phyloP scores from a whole-genome alignment of 306 rosid genomes.

The Chamaecrista fasciculata region DNA sequence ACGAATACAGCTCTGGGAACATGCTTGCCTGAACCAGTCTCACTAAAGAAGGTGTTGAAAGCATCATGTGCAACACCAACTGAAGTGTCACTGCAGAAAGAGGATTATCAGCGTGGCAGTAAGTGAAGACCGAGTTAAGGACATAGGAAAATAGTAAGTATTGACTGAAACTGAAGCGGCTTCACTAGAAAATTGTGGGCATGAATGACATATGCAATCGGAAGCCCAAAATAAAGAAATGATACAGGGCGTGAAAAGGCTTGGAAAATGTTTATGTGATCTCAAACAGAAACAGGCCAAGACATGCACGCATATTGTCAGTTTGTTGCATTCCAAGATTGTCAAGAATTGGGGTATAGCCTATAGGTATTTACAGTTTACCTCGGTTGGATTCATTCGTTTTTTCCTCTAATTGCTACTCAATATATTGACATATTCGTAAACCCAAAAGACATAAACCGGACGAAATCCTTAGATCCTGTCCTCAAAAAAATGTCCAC shows the following conservation, averaged over 20 bases:
- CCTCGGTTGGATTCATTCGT: not conserved
- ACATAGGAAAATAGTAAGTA: not conserved
- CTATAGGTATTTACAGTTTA: not conserved
- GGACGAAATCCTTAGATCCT: not conserved
- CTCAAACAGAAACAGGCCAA: not conserved
- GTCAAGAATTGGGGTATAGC: not conserved
- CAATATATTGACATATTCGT: not conserved
- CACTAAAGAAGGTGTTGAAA: constrained; percentile 96
- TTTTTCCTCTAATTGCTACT: not conserved
- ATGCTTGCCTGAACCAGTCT: constrained; percentile 92
- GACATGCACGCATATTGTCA: not conserved
- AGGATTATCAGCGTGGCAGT: not conserved
- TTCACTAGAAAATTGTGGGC: not conserved
- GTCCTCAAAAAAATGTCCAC: not conserved
- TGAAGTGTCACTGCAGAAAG: constrained; percentile 52
- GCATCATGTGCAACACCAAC: constrained; percentile 85
- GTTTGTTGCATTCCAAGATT: not conserved
- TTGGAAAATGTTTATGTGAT: too few relatives aligned
- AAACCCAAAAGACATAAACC: not conserved
- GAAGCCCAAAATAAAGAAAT: not conserved
- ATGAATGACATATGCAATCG: not conserved
- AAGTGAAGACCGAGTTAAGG: not conserved
- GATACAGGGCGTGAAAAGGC: not conserved
- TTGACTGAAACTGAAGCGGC: not conserved
- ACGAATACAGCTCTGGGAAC: constrained; percentile 94